Evolutionary conservation across 352 stramenopile species (phyloP), one percentile per base, ranked within the genome.

Genomic region (Globisporangium cylindrosporum): DNA sequence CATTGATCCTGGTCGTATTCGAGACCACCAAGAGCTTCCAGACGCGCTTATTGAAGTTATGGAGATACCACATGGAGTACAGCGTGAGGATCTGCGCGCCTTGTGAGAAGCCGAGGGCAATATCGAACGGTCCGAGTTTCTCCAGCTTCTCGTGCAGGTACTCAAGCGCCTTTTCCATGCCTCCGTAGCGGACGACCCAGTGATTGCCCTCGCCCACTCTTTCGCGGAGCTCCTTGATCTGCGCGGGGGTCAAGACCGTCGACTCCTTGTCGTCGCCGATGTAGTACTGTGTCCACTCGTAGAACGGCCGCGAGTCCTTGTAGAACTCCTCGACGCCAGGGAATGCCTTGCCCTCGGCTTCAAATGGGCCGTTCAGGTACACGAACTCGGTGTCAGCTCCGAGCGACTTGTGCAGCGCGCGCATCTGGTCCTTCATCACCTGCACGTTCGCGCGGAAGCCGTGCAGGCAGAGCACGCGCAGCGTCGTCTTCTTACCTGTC

Each of bases 41-140:
- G 66, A 71, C 76, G n/a, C 68, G 59, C 22, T 74, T 78, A 32
- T 73, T 75, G 49, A 72, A 59, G 46, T 27, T 29, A 2, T 73
- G 71, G n/a, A 82, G 66, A 49, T 85, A 85, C 62, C 69, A 80
- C 79, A 86, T 89, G 49, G 77, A 79, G 18, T 90, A 59, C 24
- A 86, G 69, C 27, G 80, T 89, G 2, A 89, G 61, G 74, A 93
- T 81, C 24, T 83, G 76, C 12, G 83, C 80, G 55, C 87, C 87
- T 54, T 95, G 87, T 3, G 82, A 93, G 54, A 95, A 95, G 9
- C 82, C 82, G 15, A 92, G 43, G 20, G 86, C 78, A 54, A 91
- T 67, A 53, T 94, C 87, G 29, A 90, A 88, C 2, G 87, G 81
- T 20, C 83, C 84, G 5, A 91, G 62, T 29, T 75, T 58, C 2